Conservation (phyloP, 768 basidiomycete genomes). For the Kockovaella imperatae region DNA sequence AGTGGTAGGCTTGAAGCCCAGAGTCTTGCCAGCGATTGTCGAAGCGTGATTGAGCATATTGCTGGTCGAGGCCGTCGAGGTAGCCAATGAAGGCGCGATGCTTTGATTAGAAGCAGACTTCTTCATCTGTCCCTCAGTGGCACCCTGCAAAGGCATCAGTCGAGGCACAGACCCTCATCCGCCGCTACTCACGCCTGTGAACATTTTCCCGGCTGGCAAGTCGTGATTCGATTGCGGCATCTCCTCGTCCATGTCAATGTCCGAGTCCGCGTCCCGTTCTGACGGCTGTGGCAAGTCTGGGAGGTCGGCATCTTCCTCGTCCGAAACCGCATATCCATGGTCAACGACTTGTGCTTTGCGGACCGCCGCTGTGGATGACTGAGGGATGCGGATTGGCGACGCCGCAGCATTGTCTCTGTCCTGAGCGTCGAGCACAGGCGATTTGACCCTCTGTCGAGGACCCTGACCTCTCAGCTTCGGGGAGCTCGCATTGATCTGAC, state of each 20-base stretch:
- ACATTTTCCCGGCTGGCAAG: not conserved
- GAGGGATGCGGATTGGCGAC: no score
- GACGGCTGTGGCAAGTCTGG: not conserved
- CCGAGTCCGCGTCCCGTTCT: constrained; percentile 1
- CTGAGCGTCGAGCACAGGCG: no score
- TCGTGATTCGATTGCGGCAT: constrained; percentile 7
- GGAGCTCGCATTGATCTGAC: no score
- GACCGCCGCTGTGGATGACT: no score
- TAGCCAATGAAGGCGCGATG: not conserved
- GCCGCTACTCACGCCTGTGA: no score
- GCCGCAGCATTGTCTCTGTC: no score
- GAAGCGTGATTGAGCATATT: constrained; percentile 13
- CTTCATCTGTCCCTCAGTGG: not conserved
- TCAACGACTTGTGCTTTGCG: no score
- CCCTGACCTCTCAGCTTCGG: no score
- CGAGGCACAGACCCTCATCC: no score
- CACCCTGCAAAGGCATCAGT: no score
- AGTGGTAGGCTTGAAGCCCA: constrained; percentile 30
- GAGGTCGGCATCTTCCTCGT: not conserved
- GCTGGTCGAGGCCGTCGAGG: not conserved
- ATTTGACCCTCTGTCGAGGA: no score
- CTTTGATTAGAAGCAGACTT: not conserved
- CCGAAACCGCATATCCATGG: no score
- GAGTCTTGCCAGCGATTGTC: constrained; percentile 16
- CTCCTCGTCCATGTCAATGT: constrained; percentile 5